Evolutionary conservation across 495 filamentous ascomycete species (phyloP).

Genomic region (Trichoderma gamsii): DNA sequence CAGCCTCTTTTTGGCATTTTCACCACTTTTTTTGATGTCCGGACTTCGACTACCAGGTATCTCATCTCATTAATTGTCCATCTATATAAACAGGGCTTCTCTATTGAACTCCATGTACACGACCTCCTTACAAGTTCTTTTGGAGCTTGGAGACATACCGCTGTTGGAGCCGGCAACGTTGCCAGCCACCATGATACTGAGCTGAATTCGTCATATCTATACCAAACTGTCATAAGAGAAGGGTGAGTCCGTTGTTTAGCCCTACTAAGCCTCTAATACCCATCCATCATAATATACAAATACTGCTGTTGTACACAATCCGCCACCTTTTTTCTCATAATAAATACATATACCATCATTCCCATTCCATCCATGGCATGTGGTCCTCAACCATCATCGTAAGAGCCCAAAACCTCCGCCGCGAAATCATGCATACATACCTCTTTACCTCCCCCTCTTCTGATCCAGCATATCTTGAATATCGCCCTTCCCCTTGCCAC

Average conservation of each 20-base stretch:
- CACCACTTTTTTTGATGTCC: background rate
- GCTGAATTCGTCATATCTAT: background rate
- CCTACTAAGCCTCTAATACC: background rate
- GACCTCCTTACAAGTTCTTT: background rate
- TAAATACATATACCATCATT: background rate
- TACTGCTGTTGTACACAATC: background rate
- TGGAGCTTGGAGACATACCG: background rate
- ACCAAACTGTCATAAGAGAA: background rate
- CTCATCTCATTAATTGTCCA: background rate
- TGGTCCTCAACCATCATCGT: background rate
- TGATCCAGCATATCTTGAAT: conserved; percentile 15
- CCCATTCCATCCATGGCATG: background rate
- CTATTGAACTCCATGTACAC: no score
- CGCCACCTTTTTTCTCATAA: background rate
- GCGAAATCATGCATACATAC: background rate
- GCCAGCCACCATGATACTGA: background rate
- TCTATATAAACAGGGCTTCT: background rate
- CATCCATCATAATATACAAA: conserved; percentile 1
- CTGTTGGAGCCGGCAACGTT: no score
- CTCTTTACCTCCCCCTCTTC: conserved; percentile 7
- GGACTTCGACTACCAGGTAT: background rate
- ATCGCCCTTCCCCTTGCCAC: conserved; percentile 15
- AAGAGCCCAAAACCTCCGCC: background rate
- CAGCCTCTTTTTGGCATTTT: background rate
- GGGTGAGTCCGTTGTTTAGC: background rate